phyloP scores from a whole-genome alignment of 2,329 filamentous ascomycete genomes.

The Talaromyces piceae region DNA sequence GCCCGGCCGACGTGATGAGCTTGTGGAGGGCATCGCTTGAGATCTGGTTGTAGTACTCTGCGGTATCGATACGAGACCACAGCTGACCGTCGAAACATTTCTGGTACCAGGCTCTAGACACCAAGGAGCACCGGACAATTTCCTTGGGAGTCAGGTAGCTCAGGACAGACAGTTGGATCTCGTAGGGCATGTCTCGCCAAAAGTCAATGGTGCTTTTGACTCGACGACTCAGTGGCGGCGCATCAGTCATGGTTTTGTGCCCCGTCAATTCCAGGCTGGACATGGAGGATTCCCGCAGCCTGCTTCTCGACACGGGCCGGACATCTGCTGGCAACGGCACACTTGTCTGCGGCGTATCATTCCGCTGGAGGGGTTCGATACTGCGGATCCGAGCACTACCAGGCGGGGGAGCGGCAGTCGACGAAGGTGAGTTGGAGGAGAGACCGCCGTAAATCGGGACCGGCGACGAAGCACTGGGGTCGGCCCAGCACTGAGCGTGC shows the following conservation, averaged over 20 bases:
- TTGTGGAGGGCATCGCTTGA: constrained; percentile 74
- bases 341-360: constrained; percentile 38
- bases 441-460: constrained; percentile 49
- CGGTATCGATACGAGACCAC: constrained; percentile 77
- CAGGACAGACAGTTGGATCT: constrained; percentile 73
- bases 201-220: constrained; percentile 51
- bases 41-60: constrained; percentile 81
- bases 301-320: constrained; percentile 36
- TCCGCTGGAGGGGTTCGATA: constrained; percentile 41
- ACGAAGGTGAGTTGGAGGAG: constrained; percentile 37
- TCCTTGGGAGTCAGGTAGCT: constrained; percentile 71
- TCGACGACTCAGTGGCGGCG: constrained; percentile 14
- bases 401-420: constrained; percentile 43
- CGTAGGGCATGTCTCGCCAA: constrained; percentile 73
- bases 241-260: constrained; percentile 22
- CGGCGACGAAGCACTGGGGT: constrained; percentile 42
- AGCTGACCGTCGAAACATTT: constrained; percentile 93
- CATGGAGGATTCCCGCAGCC: constrained; percentile 16
- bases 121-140: constrained; percentile 67
- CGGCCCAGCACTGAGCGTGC: constrained; percentile 48
- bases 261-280: constrained; percentile 30
- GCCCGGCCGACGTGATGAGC: constrained; percentile 76
- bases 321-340: constrained; percentile 59
- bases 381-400: constrained; percentile 49
- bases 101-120: constrained; percentile 69